Base-by-base conservation (phyloP, 139 green algal genomes). In the Chloropicon primus region DNA sequence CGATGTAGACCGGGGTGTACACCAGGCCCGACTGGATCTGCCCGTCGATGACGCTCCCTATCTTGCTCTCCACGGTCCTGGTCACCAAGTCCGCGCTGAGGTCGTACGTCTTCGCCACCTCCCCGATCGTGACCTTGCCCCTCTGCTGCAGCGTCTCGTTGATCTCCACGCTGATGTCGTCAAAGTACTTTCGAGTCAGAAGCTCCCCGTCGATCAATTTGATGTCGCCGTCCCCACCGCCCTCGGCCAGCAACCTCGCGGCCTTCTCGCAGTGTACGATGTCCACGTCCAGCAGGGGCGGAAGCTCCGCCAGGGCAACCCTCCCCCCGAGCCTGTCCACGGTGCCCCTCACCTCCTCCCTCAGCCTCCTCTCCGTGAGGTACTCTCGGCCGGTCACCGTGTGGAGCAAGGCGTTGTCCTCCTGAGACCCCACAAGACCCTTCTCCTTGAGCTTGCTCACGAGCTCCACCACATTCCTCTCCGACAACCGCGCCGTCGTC, bases 381-480 rank as follows among this genome's bases (percentile, higher is more conserved):
- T 94, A 97, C 77, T 96, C 92, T 26, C 85, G 86, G 24, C 93
- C 93, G 78, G 92, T 95, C 2, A 91, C 83, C 41, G 88, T 96
- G 80, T 96, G 85, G 41, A 96, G 86, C 76, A 97, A 77, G 3
- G 91, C 87, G n/a, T 90, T 85, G 41, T 62, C 17, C 41, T 62
- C 41, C 41, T 62, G 10, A 5, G 41, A 5, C 0, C 87, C 87
- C 0, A 86, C 62, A 27, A 96, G 72, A 22, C 89, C 88, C 22
- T 93, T 81, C 73, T 87, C 73, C 75, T 92, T 89, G 0, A 97
- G 83, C 81, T 96, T 96, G 78, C 82, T 90, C 0, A 97, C 84
- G 24, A 97, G 80, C 81, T 97, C 93, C 21, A 97, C 87, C 1
- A 95, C 86, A 73, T 96, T 97, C 24, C 92, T 81, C 53, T 97